phyloP scores from a whole-genome alignment of 2,329 filamentous ascomycete genomes.

The Phialophora verrucosa region DNA sequence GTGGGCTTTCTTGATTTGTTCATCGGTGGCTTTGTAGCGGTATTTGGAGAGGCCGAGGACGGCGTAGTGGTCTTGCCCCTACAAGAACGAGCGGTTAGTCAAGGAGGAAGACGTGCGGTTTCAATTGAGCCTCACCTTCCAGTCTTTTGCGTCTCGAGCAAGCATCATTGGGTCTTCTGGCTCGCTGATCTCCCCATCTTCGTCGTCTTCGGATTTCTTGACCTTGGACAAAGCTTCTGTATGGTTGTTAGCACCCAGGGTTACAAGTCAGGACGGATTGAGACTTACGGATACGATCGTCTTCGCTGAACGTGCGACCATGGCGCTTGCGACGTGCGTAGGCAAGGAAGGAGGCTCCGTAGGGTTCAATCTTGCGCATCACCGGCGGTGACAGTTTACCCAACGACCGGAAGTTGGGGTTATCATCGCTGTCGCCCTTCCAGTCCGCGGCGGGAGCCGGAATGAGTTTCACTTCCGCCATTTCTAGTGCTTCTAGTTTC shows the following conservation, averaged over 20 bases:
- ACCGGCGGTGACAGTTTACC: conserved; percentile 76
- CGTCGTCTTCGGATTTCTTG: conserved; percentile 92
- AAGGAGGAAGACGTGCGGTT: background rate
- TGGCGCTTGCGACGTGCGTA: conserved; percentile 84
- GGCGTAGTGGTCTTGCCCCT: conserved; percentile 97
- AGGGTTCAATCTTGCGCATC: conserved; percentile 89
- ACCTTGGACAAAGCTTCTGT: conserved; percentile 82
- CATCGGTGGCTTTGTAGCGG: conserved; percentile 89
- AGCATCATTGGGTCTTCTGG: conserved; percentile 92
- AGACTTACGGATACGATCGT: conserved; percentile 78
- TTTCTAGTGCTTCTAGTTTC: conserved; percentile 7
- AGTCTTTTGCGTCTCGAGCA: conserved; percentile 94
- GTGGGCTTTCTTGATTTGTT: conserved; percentile 98
- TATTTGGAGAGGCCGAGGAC: conserved; percentile 92
- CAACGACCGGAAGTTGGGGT: conserved; percentile 72
- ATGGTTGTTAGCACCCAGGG: background rate
- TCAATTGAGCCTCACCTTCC: conserved; percentile 73
- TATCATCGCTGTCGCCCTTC: conserved; percentile 78
- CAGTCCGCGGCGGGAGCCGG: conserved; percentile 77
- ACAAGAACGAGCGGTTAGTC: background rate
- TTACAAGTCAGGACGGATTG: background rate
- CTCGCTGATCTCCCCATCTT: conserved; percentile 90
- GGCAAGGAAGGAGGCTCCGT: conserved; percentile 87
- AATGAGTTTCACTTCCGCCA: conserved; percentile 29
- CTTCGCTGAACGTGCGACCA: conserved; percentile 97